These are phyloP conservation scores for Metarhizium robertsii DNA, from an alignment of 2,329 filamentous ascomycete species.

Conservation along the genomic window DNA sequence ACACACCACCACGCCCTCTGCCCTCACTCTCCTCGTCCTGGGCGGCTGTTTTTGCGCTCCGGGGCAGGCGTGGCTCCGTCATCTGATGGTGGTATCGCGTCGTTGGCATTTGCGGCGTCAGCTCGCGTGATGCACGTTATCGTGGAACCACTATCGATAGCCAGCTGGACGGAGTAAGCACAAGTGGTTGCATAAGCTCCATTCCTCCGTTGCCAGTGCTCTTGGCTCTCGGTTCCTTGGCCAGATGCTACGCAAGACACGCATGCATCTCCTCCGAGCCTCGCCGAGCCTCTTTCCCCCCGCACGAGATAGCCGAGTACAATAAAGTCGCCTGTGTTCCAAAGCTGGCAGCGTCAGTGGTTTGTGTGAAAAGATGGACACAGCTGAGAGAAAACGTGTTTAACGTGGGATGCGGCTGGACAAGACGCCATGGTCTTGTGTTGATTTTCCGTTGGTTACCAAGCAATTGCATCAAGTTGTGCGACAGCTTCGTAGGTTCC, in stretches of 20 bases:
- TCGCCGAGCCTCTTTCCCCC: neutral
- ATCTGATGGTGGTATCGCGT: slow-evolving; percentile 1
- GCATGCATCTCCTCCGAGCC: neutral
- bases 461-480: neutral
- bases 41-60: neutral
- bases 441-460: neutral
- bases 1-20: neutral
- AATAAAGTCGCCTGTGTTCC: neutral
- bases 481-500: neutral
- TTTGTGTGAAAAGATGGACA: neutral
- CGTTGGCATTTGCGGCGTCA: neutral
- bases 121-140: slow-evolving; percentile 5
- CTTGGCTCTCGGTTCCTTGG: too few species aligned
- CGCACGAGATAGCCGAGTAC: neutral
- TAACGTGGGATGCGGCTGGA: neutral
- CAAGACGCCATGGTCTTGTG: neutral
- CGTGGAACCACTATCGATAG: neutral
- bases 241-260: neutral
- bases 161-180: neutral
- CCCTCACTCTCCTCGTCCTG: too few species aligned
- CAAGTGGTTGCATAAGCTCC: neutral
- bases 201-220: neutral
- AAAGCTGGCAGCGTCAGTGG: neutral
- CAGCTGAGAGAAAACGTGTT: neutral
- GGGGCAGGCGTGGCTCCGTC: neutral